Base-by-base conservation (phyloP, 495 filamentous ascomycete genomes). In the Talaromyces thailandensis region DNA sequence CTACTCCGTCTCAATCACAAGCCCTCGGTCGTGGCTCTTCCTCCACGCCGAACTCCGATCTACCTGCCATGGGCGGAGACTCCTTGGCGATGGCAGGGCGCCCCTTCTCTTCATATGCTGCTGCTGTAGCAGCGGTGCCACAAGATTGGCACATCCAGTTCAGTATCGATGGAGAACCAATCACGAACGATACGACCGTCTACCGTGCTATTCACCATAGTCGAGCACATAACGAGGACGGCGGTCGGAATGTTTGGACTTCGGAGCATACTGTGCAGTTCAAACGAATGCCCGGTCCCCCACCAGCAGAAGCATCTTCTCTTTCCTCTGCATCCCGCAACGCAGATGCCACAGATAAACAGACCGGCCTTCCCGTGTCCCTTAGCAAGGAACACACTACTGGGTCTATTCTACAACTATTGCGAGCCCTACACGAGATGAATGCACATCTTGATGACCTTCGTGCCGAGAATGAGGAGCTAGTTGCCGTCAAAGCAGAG, bases 101-200 rank as follows among this genome's bases (percentile, higher is more conserved):
- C 26, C 71, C 83, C 11, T 73, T 82, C 24, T 76, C 84, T 16
- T 93, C 92, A 0, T 96, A 96, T 69, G 88, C 92, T 16, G 90
- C 89, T 37, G 91, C 92, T 5, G 83, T 94, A 65, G 76, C 76
- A 7, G 76, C 78, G 1, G 65, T 83, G 4, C 91, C 92, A n/a
- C 88, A 92, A 63, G 94, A 98, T 69, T 99, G 95, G 95, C 94
- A 99, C 67, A 90, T 99, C 48, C 91, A 98, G 68, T 99, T 99
- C 73, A 95, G 85, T 65, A 86, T 97, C 61, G 87, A 92, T 64
- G 90, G 84, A 53, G 88, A 92, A 68, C 82, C 88, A 0, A 87
- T 97, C 65, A 80, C 89, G 1, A 93, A 90, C 65, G 93, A 97
- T 65, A 98, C 91, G 3, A 99, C 95, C 0, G 93, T 99, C 63